These are phyloP conservation scores for Arthromyces matolae DNA, from an alignment of 768 basidiomycete species.

Conservation along the genomic window DNA sequence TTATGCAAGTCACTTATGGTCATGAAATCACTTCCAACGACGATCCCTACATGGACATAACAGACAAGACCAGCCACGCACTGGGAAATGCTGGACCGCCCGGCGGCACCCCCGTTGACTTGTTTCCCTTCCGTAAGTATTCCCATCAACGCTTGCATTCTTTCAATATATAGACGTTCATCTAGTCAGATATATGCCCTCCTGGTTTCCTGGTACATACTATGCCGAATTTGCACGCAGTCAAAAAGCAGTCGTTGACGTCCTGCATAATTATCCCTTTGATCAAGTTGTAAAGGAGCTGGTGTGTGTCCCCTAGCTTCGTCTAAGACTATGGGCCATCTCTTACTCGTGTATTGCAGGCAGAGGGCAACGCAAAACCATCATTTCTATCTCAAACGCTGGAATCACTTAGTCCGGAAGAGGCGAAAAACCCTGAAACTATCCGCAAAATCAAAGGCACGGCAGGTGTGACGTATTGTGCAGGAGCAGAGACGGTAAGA, in stretches of 20 bases:
- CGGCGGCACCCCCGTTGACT: constrained; percentile 9
- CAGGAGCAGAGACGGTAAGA: constrained; percentile 36
- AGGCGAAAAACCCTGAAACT: background rate
- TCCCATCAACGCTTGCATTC: too few species aligned
- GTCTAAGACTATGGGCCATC: background rate
- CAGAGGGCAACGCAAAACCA: background rate
- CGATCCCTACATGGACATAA: constrained; percentile 35
- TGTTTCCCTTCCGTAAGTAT: constrained; percentile 25
- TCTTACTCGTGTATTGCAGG: background rate
- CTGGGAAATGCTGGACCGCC: constrained; percentile 22
- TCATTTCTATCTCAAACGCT: background rate
- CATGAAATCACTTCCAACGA: constrained; percentile 26
- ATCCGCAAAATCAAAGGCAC: constrained; percentile 15
- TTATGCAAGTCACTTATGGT: constrained; percentile 30
- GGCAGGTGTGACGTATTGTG: constrained; percentile 19
- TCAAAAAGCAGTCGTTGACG: background rate
- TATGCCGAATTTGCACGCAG: constrained; percentile 16
- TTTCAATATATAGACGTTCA: too few species aligned
- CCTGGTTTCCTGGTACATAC: constrained; percentile 27
- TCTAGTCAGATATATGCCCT: constrained; percentile 29
- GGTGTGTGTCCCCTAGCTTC: constrained; percentile 18
- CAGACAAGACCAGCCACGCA: constrained; percentile 26
- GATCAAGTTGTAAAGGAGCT: constrained; percentile 23
- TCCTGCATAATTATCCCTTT: constrained; percentile 4
- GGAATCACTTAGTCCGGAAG: constrained; percentile 1